Evolutionary conservation across 257 asterid genomes (phyloP).

Genomic region (Salvia miltiorrhiza): DNA sequence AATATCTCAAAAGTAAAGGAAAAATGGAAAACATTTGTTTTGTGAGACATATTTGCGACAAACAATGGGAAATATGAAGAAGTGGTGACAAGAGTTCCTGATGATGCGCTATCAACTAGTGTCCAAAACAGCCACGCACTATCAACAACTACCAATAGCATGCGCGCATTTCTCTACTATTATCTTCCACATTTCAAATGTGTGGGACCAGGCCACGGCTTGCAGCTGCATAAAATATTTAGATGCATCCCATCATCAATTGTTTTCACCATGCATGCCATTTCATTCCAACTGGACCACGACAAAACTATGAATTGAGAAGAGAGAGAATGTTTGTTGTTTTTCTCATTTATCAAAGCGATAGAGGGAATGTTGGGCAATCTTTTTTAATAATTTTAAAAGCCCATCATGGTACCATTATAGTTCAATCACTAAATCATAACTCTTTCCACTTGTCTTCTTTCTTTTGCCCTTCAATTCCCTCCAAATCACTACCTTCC

Average conservation of each 20-base stretch:
- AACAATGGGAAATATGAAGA: conserved; percentile 4
- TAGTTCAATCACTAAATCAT: conserved; percentile 56
- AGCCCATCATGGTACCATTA: conserved; percentile 32
- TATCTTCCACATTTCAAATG: no score
- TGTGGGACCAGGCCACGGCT: not conserved
- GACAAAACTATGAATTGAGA: conserved; percentile 36
- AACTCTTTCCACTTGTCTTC: conserved; percentile 63
- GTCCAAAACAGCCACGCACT: not conserved
- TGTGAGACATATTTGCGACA: not conserved
- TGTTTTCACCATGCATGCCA: conserved; percentile 51
- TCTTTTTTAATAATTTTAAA: conserved; percentile 8
- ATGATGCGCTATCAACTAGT: conserved; percentile 22
- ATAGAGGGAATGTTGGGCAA: conserved; percentile 47
- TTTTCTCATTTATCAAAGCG: conserved; percentile 31
- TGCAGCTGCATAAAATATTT: not conserved
- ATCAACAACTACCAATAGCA: no score
- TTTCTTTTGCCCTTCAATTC: not conserved
- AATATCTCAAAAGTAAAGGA: no score
- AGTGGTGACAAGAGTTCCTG: conserved; percentile 32
- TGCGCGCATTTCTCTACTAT: no score
- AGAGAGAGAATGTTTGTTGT: conserved; percentile 44
- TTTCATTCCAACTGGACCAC: conserved; percentile 35
- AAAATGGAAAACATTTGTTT: no score
- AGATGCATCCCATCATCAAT: conserved; percentile 35
- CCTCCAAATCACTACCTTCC: conserved; percentile 54